Evolutionary conservation across 2,329 filamentous ascomycete species (phyloP), one percentile per base, ranked within the genome.

Genomic region (Monosporascus ibericus): DNA sequence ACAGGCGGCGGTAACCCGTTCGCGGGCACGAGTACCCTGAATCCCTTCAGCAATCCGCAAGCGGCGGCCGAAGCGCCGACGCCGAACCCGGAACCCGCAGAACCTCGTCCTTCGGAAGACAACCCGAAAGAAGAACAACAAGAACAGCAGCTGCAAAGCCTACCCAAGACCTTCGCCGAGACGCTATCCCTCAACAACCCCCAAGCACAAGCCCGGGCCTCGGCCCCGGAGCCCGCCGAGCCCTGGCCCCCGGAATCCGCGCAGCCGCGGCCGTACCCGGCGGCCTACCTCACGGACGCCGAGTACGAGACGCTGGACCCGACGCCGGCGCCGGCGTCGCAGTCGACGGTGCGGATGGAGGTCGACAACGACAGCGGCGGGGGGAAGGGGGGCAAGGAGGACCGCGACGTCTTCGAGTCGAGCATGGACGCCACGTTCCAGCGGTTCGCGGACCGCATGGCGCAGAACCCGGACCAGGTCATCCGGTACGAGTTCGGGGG

Each of bases 241-340:
- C 86, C 90, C 8, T 97, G 92, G 92, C 92, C 92, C 0, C 66
- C 78, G 14, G 72, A 76, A 39, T 76, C 82, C 2, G 71, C 78
- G 0, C 86, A 88, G 59, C 88, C 90, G 0, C 55, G 75, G 1
- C 76, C 90, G 0, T 97, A 92, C 70, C 87, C 90, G 1, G 73
- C 80, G 30, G 88, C 87, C 65, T 89, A 90, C 73, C 83, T 92
- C 44, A 78, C 86, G 48, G 94, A 97, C 61, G 92, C 92, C 49
- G 92, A 96, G 65, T 95, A 90, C 71, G 94, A 99, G 70, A 88
- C 87, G 4, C 80, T 97, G 25, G 89, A 90, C 56, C 84, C 59
- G 62, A 75, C 66, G 2, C 78, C 80, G 0, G 70, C 71, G 30
- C 78, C 79, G 44, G 77, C 78, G 37, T 76, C 75, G 54, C 67